These are phyloP conservation scores for Pichia cephalocereana DNA, from an alignment of 805 yeast genomes.

Conservation along the genomic window DNA sequence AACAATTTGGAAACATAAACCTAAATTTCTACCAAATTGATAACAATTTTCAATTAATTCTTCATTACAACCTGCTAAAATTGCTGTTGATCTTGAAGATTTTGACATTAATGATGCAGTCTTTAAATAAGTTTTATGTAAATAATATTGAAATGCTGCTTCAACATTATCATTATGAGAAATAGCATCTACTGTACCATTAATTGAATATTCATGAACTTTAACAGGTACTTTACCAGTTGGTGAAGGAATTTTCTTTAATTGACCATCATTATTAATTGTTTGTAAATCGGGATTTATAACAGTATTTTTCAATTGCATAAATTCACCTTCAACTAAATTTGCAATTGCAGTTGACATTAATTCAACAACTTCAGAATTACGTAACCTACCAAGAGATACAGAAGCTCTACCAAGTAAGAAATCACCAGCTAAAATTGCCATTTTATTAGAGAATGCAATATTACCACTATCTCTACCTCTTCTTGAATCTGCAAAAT, in stretches of 20 bases:
- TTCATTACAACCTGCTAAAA: slow-evolving; percentile 75
- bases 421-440: slow-evolving; percentile 95
- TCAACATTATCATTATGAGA: slow-evolving; percentile 59
- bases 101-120: slow-evolving; percentile 94
- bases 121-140: slow-evolving; percentile 90
- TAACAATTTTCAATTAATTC: slow-evolving; percentile 76
- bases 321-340: slow-evolving; percentile 95
- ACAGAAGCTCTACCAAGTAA: slow-evolving; percentile 93
- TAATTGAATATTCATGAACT: slow-evolving; percentile 43
- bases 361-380: slow-evolving; percentile 95
- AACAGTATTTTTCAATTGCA: slow-evolving; percentile 95
- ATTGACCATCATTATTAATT: slow-evolving; percentile 36
- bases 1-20: slow-evolving; percentile 90
- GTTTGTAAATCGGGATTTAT: slow-evolving; percentile 39
- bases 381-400: slow-evolving; percentile 83
- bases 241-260: slow-evolving; percentile 40
- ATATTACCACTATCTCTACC: slow-evolving; percentile 87
- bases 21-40: slow-evolving; percentile 86
- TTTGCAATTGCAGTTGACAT: slow-evolving; percentile 95
- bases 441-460: slow-evolving; percentile 95
- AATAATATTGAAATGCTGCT: slow-evolving; percentile 90
- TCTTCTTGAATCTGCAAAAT: slow-evolving; percentile 77
- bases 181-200: slow-evolving; percentile 14
- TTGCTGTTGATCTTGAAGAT: slow-evolving; percentile 88
- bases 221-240: slow-evolving; percentile 56